Evolutionary conservation across 495 filamentous ascomycete species (phyloP).

Genomic region (Penicillium cinerascens): DNA sequence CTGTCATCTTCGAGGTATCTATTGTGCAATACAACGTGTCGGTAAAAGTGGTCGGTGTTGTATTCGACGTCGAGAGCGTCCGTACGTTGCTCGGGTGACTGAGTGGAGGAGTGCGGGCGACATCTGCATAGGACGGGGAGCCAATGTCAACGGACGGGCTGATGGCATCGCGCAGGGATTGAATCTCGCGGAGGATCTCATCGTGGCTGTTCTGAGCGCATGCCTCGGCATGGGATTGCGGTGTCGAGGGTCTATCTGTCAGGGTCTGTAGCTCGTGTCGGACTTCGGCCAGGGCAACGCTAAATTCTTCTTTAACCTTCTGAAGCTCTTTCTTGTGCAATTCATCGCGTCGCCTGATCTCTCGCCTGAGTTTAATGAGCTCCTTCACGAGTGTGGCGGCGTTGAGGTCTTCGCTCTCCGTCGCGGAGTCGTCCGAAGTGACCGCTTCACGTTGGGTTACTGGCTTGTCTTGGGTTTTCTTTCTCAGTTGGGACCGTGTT

Average conservation of each 20-base stretch:
- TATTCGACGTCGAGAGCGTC: conserved; percentile 28
- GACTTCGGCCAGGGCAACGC: conserved; percentile 9
- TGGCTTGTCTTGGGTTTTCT: conserved; percentile 3
- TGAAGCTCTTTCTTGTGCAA: conserved; percentile 19
- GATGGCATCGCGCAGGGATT: no score
- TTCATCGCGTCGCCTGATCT: conserved; percentile 14
- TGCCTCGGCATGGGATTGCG: no score
- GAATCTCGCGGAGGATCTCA: no score
- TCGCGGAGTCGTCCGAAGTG: conserved; percentile 9
- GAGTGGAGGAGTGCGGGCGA: conserved; percentile 17
- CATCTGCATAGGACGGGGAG: no score
- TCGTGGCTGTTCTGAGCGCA: no score
- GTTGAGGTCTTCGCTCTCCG: conserved; percentile 19
- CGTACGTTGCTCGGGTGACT: conserved; percentile 20
- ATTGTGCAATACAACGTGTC: conserved; percentile 22
- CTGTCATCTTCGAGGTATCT: conserved; percentile 23
- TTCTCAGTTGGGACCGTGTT: conserved; percentile 9
- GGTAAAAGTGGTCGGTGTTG: no score
- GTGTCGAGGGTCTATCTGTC: no score
- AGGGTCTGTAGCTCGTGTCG: no score
- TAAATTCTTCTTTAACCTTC: conserved; percentile 18
- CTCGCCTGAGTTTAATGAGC: conserved; percentile 20
- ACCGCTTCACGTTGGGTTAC: conserved; percentile 5
- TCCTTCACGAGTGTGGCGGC: conserved; percentile 9
- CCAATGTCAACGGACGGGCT: no score